Percentiles rank a stretch among this genome's conserved stretches.
Evolutionary conservation across 1,284 basidiomycete genomes (phyloP).

Genomic region (Cutaneotrichosporon dermatis): DNA sequence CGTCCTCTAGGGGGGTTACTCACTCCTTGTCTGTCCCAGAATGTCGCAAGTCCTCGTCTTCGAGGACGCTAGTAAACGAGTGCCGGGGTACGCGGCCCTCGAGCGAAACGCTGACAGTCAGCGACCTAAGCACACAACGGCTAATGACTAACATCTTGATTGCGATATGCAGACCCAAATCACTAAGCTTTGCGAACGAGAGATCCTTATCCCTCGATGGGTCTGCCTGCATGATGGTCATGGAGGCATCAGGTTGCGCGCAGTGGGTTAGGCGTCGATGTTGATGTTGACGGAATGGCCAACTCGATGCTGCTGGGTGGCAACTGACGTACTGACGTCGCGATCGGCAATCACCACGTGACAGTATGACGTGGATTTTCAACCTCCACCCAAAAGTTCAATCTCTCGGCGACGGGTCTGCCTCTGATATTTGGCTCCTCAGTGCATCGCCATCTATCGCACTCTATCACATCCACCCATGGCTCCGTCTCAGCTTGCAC

Average conservation of each 20-base stretch:
- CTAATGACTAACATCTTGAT: conserved; percentile 61
- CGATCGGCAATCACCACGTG: neutral
- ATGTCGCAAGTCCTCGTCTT: conserved; percentile 71
- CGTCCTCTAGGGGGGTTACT: conserved; percentile 33
- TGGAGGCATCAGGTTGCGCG: neutral
- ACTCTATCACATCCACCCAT: conserved; percentile 21
- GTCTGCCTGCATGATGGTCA: conserved; percentile 27
- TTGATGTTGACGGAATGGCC: neutral
- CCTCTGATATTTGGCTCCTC: neutral
- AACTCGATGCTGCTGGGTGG: neutral
- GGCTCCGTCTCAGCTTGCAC: conserved; percentile 67
- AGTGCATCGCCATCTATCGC: neutral
- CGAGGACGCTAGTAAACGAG: conserved; percentile 68
- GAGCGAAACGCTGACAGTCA: conserved; percentile 64
- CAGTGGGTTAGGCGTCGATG: neutral
- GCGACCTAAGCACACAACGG: conserved; percentile 46
- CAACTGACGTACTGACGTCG: neutral
- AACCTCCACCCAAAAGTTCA: conserved; percentile 5
- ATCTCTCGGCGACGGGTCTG: no score
- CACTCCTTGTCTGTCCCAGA: conserved; percentile 73
- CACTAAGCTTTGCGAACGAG: conserved; percentile 80
- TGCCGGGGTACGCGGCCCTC: conserved; percentile 67
- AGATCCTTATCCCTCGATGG: conserved; percentile 58
- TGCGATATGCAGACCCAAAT: conserved; percentile 78
- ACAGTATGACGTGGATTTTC: neutral